phyloP scores from a whole-genome alignment of 176 grass and related monocot species.

The Bolboschoenus planiculmis region DNA sequence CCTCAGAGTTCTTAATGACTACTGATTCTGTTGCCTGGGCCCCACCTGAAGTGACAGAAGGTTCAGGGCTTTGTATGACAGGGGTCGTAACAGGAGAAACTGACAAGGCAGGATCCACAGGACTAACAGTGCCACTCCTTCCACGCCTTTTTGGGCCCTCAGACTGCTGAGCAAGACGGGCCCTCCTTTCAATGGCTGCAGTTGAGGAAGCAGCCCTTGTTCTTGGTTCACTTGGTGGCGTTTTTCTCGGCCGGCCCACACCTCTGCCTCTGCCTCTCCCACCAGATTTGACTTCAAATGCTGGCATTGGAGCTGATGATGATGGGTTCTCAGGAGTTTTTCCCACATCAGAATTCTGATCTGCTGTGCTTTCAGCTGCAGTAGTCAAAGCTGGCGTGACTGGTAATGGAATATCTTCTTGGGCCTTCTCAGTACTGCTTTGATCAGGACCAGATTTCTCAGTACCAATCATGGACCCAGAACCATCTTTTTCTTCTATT shows the following conservation, averaged over 20 bases:
- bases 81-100: not conserved
- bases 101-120: not conserved
- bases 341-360: slow-evolving; percentile 32
- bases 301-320: not conserved
- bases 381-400: not conserved
- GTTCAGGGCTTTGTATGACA: slow-evolving; percentile 7
- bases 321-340: slow-evolving; percentile 35
- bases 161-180: slow-evolving; percentile 21
- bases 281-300: slow-evolving; percentile 34
- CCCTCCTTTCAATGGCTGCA: slow-evolving; percentile 14
- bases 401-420: not conserved
- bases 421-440: slow-evolving; percentile 28
- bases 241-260: slow-evolving; percentile 16
- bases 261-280: slow-evolving; percentile 23
- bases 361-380: slow-evolving; percentile 28
- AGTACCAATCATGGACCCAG: slow-evolving; percentile 4
- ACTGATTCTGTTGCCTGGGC: slow-evolving; percentile 3
- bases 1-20: not conserved
- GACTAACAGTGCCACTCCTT: slow-evolving; percentile 16
- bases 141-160: slow-evolving; percentile 18
- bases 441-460: slow-evolving; percentile 19
- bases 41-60: slow-evolving; percentile 1
- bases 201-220: slow-evolving; percentile 19
- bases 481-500: slow-evolving; percentile 38
- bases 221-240: slow-evolving; percentile 1